Base-by-base conservation (phyloP, 768 basidiomycete genomes). In the Leccinum longicurvipes region DNA sequence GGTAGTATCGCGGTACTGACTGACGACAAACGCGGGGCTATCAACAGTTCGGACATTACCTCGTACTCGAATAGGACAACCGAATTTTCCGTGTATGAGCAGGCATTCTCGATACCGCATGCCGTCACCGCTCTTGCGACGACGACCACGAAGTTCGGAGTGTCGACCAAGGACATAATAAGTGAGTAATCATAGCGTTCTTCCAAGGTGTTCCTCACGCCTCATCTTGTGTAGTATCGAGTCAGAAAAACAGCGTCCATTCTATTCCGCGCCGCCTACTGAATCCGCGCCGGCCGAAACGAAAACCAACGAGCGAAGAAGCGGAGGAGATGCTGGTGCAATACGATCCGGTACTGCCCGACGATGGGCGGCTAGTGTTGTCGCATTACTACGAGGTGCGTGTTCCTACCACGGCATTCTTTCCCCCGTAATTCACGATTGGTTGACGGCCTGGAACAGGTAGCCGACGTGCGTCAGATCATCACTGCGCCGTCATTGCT, bases 141-240 rank as follows among this genome's bases (percentile, higher is more conserved):
- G 8, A 96, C 96, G 1, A 80, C 79, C 17, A 97, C 95, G 0
- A 91, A 89, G 71, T 92, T 86, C 59, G 95, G 96, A 0, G 91
- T 98, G 58, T 82, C 91, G 0, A 80, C 81, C 50, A 93, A 91
- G 67, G 91, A 97, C 64, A 73, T 98, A 25, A 85, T 98, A 48
- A 81, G 95, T 94, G 57, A 19, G 83, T 76, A n/a, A 17, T 6
- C 4, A 34, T 47, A 0, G 9, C 21, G 10, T 50, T 32, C n/a
- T 50, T 50, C 50, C 31, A 19, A 4, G 17, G 7, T 11, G 36
- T 28, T 46, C 25, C 41, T 64, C 23, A 52, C 10, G 14, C 10
- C 17, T 29, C n/a, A 4, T 44, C 29, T 25, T 28, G 42, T 7
- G 7, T 46, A 97, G 95, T 93, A 51, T 89, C 93, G 17, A 93